Evolutionary conservation across 768 basidiomycete species (phyloP).

Genomic region (Leucocoprinus sp.): DNA sequence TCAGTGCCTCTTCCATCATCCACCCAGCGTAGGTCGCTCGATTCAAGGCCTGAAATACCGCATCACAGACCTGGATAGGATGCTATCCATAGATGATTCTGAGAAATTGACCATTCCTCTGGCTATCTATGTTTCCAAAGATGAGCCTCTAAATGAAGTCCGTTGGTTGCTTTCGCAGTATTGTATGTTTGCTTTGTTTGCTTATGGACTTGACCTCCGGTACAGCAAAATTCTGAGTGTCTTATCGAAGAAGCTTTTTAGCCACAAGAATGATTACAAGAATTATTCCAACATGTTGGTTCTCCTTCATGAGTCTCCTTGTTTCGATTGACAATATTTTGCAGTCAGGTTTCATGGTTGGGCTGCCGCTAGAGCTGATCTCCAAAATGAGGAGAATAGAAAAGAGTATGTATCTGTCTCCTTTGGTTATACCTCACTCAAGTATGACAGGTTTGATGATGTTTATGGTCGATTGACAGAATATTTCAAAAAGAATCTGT

Average conservation of each 20-base stretch:
- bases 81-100: slow-evolving; percentile 44
- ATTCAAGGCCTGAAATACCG: slow-evolving; percentile 13
- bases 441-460: slow-evolving; percentile 35
- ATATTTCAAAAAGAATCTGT: slow-evolving; percentile 35
- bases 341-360: slow-evolving; percentile 51
- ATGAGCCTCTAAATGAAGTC: slow-evolving; percentile 51
- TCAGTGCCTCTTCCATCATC: slow-evolving; percentile 40
- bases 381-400: slow-evolving; percentile 47
- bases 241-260: slow-evolving; percentile 42
- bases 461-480: slow-evolving; percentile 44
- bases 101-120: slow-evolving; percentile 43
- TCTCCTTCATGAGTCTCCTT: background rate
- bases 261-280: slow-evolving; percentile 40
- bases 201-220: slow-evolving; percentile 17
- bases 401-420: slow-evolving; percentile 33
- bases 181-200: background rate
- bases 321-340: background rate
- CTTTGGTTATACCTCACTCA: background rate
- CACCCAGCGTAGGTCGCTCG: slow-evolving; percentile 47
- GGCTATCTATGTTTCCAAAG: slow-evolving; percentile 47
- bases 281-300: slow-evolving; percentile 38
- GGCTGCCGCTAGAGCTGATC: slow-evolving; percentile 54
- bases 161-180: slow-evolving; percentile 7
- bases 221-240: slow-evolving; percentile 42
- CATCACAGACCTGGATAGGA: slow-evolving; percentile 22